Evolutionary conservation across 2,329 filamentous ascomycete genomes (phyloP).

Genomic region (Aspergillus candidus): DNA sequence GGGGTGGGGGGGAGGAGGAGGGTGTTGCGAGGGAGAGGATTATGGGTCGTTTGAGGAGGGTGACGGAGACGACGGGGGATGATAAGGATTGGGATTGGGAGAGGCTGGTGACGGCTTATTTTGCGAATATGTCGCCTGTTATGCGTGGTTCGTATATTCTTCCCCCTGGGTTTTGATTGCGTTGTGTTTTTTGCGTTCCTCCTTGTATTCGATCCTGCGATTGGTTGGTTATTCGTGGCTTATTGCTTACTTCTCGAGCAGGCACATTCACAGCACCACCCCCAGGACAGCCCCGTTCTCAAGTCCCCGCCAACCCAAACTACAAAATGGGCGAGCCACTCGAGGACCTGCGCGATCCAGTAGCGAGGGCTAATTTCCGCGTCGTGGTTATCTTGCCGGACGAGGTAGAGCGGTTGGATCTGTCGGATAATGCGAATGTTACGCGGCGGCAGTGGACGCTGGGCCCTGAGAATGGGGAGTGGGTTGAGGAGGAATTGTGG

Average conservation of each 20-base stretch:
- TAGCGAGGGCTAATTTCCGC: slow-evolving; percentile 70
- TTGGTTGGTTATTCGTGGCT: slow-evolving; percentile 2
- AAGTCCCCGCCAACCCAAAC: slow-evolving; percentile 43
- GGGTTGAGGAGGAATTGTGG: slow-evolving; percentile 68
- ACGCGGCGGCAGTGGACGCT: slow-evolving; percentile 64
- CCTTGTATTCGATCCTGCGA: slow-evolving; percentile 1
- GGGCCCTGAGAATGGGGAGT: slow-evolving; percentile 44
- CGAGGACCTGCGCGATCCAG: slow-evolving; percentile 59
- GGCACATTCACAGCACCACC: slow-evolving; percentile 68
- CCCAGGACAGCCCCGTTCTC: slow-evolving; percentile 56
- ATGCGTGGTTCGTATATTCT: slow-evolving; percentile 58
- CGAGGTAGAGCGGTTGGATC: slow-evolving; percentile 67
- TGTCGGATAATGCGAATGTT: slow-evolving; percentile 59
- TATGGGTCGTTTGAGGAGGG: slow-evolving; percentile 30
- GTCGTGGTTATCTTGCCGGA: slow-evolving; percentile 81
- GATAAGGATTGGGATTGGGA: slow-evolving; percentile 64
- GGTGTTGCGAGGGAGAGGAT: slow-evolving; percentile 48
- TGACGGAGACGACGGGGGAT: slow-evolving; percentile 27
- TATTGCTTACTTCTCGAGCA: slow-evolving; percentile 7
- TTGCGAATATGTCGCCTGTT: slow-evolving; percentile 76
- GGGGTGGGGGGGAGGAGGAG: slow-evolving; percentile 54
- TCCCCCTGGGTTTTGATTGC: neutral
- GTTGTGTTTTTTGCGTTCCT: neutral
- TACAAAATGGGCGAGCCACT: slow-evolving; percentile 58
- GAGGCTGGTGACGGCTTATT: slow-evolving; percentile 75